Conservation (phyloP, 208 protist species). For the Trypanosoma grayi region DNA sequence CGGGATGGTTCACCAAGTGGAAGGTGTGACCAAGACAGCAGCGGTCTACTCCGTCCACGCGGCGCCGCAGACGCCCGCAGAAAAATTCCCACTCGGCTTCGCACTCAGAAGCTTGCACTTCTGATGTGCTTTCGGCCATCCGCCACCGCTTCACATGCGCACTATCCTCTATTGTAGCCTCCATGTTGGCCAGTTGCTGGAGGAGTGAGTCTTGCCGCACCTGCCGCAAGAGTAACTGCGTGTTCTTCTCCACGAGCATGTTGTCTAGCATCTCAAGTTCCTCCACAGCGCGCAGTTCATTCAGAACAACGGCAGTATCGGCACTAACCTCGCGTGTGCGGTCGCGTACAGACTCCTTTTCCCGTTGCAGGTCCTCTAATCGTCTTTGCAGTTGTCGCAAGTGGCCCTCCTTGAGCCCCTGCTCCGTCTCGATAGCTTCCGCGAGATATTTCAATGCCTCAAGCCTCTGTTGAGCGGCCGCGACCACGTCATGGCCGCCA, state of each 20-base stretch:
- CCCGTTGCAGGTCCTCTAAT: conserved; percentile 1
- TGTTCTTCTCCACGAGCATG: conserved; percentile 58
- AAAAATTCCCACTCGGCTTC: conserved; percentile 6
- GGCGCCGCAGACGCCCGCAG: neutral
- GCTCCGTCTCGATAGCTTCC: conserved; percentile 10
- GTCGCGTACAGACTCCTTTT: conserved; percentile 8
- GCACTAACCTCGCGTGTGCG: conserved; percentile 14
- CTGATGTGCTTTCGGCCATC: too few relatives aligned
- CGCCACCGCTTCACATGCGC: conserved; percentile 7
- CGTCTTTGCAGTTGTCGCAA: conserved; percentile 4
- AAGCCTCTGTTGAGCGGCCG: conserved; percentile 5
- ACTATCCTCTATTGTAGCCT: conserved; percentile 23
- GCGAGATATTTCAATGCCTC: neutral
- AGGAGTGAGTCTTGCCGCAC: conserved; percentile 32
- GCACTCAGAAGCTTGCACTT: neutral
- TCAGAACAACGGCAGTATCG: conserved; percentile 7
- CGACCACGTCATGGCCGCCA: conserved; percentile 1
- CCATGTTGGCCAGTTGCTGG: conserved; percentile 30
- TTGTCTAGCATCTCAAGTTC: conserved; percentile 54
- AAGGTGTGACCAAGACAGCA: conserved; percentile 4
- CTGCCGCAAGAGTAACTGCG: conserved; percentile 32
- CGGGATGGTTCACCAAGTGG: conserved; percentile 10
- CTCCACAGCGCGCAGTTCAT: conserved; percentile 41
- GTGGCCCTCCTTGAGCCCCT: conserved; percentile 8
- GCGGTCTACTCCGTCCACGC: neutral